Percentiles rank a stretch among this genome's conserved stretches.
Conservation (phyloP, 2,329 filamentous ascomycete genomes). For the Lomentospora prolificans region DNA sequence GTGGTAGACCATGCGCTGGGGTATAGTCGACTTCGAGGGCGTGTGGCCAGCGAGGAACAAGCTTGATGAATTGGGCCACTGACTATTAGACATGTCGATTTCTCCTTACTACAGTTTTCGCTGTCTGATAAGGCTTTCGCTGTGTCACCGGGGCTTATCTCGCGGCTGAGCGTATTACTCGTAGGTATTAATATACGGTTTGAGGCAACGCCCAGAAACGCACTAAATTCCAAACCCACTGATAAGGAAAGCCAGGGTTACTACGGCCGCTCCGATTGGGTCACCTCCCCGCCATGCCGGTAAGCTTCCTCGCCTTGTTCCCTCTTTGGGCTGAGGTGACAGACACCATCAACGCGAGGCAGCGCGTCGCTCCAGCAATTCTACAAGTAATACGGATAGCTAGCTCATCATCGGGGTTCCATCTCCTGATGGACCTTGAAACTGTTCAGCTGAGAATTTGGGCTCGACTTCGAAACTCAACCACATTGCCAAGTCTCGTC, state of each 20-base stretch:
- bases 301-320: background rate
- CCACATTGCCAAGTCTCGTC: too few relatives aligned
- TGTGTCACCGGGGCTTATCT: background rate
- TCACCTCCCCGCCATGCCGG: background rate
- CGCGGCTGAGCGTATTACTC: background rate
- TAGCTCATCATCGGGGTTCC: background rate
- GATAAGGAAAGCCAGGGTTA: background rate
- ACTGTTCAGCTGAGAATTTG: background rate
- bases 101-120: too few relatives aligned
- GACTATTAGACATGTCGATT: too few relatives aligned
- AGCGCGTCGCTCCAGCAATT: background rate
- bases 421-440: background rate
- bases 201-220: background rate
- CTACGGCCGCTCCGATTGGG: background rate
- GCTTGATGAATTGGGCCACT: too few relatives aligned
- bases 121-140: slow-evolving; percentile 2
- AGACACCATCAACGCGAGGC: background rate
- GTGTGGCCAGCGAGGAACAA: too few relatives aligned
- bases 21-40: too few relatives aligned
- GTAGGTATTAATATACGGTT: background rate
- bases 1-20: too few relatives aligned
- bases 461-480: background rate
- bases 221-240: background rate
- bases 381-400: background rate
- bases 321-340: background rate